Conservation (phyloP, 495 filamentous ascomycete genomes). For the Aspergillus coremiiformis region DNA sequence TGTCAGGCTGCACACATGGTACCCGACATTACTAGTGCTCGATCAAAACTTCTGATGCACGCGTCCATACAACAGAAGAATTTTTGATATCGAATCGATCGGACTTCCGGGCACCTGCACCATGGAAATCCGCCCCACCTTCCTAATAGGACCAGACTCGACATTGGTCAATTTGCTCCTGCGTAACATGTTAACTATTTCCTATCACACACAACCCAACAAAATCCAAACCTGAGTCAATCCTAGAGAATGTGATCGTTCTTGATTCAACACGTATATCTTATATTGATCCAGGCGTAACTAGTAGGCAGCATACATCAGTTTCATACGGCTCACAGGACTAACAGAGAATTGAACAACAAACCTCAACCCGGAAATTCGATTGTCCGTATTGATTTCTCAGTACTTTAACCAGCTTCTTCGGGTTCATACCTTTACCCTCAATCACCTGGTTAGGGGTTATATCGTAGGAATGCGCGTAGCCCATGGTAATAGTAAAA, state of each 20-base stretch:
- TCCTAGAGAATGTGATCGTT: neutral
- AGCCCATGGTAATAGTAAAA: neutral
- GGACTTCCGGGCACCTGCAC: too few relatives aligned
- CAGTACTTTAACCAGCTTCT: conserved; percentile 2
- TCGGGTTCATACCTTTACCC: conserved; percentile 3
- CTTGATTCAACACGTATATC: conserved; percentile 6
- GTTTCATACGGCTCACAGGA: too few relatives aligned
- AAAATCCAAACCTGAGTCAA: conserved; percentile 2
- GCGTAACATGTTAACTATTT: neutral
- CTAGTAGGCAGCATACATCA: too few relatives aligned
- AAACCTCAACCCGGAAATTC: conserved; percentile 9
- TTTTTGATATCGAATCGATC: too few relatives aligned
- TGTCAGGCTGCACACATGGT: too few relatives aligned
- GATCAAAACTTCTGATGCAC: too few relatives aligned
- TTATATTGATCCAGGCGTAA: conserved; percentile 6
- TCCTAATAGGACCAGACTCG: neutral
- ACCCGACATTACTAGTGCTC: too few relatives aligned
- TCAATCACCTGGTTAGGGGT: conserved; percentile 4
- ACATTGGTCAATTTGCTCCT: conserved; percentile 6
- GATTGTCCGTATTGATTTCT: conserved; percentile 3
- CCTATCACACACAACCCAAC: neutral
- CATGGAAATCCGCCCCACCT: too few relatives aligned
- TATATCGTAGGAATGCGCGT: neutral
- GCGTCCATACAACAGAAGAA: too few relatives aligned
- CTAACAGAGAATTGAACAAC: neutral